phyloP scores from a whole-genome alignment of 441 rosid species.

The Eugenia klotzschiana region DNA sequence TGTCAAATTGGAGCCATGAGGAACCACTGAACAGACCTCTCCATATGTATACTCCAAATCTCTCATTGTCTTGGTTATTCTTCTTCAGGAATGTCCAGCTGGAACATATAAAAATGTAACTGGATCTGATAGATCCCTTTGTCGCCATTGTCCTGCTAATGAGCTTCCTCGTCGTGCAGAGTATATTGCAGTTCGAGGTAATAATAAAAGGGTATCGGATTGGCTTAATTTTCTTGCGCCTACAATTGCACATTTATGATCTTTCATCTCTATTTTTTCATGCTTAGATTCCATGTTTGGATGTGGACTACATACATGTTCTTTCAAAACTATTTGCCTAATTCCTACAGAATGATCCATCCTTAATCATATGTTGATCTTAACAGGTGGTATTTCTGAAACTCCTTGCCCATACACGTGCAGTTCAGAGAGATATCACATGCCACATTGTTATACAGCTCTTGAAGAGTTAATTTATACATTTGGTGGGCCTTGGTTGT shows the following conservation, averaged over 20 bases:
- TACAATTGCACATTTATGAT: neutral
- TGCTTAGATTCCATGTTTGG: neutral
- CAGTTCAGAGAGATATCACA: constrained; percentile 87
- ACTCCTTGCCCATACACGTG: constrained; percentile 91
- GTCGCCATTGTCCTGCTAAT: constrained; percentile 53
- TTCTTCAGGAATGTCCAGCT: constrained; percentile 84
- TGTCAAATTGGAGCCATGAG: neutral
- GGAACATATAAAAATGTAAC: constrained; percentile 84
- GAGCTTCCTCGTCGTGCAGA: constrained; percentile 87
- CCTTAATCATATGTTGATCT: neutral
- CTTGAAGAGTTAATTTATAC: constrained; percentile 96
- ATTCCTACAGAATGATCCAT: neutral
- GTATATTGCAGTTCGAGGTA: constrained; percentile 83
- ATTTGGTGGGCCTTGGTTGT: constrained; percentile 99
- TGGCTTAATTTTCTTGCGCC: neutral
- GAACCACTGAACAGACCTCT: neutral
- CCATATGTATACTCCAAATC: neutral
- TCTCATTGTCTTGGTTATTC: neutral
- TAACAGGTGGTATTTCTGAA: constrained; percentile 81
- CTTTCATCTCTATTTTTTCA: neutral
- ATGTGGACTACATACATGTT: neutral
- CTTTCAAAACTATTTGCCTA: neutral
- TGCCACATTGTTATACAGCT: constrained; percentile 95
- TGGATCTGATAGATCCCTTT: constrained; percentile 77
- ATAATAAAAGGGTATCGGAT: neutral